Percentiles rank a stretch among this genome's conserved stretches.
Evolutionary conservation across 2,329 filamentous ascomycete genomes (phyloP).

Genomic region (Nectriaceae sp.): DNA sequence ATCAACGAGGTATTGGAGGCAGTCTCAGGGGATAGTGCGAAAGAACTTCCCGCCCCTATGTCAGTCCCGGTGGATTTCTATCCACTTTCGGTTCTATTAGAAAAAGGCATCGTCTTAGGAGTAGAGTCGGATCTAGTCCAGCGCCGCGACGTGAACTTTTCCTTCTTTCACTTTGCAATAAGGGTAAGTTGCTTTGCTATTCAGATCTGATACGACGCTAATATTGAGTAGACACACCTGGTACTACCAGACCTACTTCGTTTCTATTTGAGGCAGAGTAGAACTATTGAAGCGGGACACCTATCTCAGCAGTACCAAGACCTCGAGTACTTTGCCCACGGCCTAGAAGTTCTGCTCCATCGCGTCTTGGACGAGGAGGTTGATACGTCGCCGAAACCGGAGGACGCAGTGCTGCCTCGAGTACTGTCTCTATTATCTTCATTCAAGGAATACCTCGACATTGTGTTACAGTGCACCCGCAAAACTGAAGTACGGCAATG

Average conservation of each 20-base stretch:
- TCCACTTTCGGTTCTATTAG: conserved; percentile 82
- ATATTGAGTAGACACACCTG: conserved; percentile 70
- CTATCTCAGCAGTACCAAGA: conserved; percentile 84
- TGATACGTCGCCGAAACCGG: conserved; percentile 65
- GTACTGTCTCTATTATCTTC: conserved; percentile 68
- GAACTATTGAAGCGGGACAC: conserved; percentile 77
- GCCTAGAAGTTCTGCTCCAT: conserved; percentile 87
- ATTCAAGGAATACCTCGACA: conserved; percentile 86
- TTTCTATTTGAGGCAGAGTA: conserved; percentile 73
- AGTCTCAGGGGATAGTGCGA: conserved; percentile 62
- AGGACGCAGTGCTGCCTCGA: conserved; percentile 64
- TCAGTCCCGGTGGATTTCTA: conserved; percentile 92
- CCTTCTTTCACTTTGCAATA: conserved; percentile 84
- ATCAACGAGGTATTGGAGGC: conserved; percentile 80
- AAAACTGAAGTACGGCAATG: conserved; percentile 96
- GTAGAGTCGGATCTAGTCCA: conserved; percentile 94
- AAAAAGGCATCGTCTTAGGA: conserved; percentile 86
- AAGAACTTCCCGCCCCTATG: conserved; percentile 74
- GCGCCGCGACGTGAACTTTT: conserved; percentile 86
- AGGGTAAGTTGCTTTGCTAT: conserved; percentile 59
- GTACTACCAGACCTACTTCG: conserved; percentile 88
- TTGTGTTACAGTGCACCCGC: conserved; percentile 93
- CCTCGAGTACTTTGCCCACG: conserved; percentile 90
- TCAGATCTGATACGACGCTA: conserved; percentile 5
- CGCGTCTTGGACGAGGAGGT: conserved; percentile 94